These are phyloP conservation scores for Friedmanniomyces simplex DNA, from an alignment of 495 filamentous ascomycete genomes.

Conservation along the genomic window DNA sequence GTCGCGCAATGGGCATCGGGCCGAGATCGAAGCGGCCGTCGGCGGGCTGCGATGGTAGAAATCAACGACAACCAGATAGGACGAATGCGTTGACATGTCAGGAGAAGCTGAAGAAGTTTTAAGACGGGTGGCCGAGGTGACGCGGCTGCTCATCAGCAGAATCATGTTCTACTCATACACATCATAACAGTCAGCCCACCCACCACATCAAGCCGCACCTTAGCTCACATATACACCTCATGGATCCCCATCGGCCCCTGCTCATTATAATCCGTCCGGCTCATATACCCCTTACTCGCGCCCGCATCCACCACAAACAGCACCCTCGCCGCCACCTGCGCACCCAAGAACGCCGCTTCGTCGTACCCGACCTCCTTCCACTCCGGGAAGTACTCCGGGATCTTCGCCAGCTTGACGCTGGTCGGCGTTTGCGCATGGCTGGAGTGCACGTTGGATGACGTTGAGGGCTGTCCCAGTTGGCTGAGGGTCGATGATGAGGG, in stretches of 20 bases:
- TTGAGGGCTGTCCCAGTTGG: slow-evolving; percentile 29
- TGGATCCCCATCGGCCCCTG: slow-evolving; percentile 62
- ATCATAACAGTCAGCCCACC: not conserved
- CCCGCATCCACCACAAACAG: slow-evolving; percentile 65
- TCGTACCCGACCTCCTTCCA: slow-evolving; percentile 74
- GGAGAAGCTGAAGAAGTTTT: too few relatives aligned
- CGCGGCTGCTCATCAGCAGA: too few relatives aligned
- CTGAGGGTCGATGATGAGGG: slow-evolving; percentile 29
- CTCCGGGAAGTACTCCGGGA: slow-evolving; percentile 83
- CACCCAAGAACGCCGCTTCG: slow-evolving; percentile 55
- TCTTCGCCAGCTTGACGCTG: slow-evolving; percentile 63
- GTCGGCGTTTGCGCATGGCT: slow-evolving; percentile 82
- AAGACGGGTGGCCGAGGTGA: too few relatives aligned
- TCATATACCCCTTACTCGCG: slow-evolving; percentile 60
- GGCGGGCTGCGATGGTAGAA: not conserved
- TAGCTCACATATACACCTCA: slow-evolving; percentile 18
- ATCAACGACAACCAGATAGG: too few relatives aligned
- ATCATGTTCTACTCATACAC: too few relatives aligned
- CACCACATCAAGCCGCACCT: not conserved
- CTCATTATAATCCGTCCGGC: slow-evolving; percentile 67
- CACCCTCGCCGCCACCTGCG: slow-evolving; percentile 66
- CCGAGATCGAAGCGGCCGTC: not conserved
- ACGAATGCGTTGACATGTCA: too few relatives aligned
- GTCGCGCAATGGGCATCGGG: not conserved
- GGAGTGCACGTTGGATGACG: slow-evolving; percentile 51